Conservation (phyloP, 768 basidiomycete genomes). For the Suillus tomentosus region DNA sequence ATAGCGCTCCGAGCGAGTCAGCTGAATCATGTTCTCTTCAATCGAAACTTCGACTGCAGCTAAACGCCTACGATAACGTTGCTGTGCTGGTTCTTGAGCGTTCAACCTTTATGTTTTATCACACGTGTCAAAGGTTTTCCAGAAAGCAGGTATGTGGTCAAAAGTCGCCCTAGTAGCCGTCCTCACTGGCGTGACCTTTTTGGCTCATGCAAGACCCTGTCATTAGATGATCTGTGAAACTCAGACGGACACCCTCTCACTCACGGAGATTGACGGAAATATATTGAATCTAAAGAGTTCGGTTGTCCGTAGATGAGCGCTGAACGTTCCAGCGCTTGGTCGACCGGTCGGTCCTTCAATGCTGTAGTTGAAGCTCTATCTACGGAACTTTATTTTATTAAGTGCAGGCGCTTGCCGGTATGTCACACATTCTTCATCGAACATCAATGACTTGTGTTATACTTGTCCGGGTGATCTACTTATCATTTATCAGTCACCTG, state of each 20-base stretch:
- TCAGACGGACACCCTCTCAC: too few species aligned
- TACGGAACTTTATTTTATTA: neutral
- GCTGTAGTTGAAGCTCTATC: too few species aligned
- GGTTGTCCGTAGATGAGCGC: too few species aligned
- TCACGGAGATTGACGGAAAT: too few species aligned
- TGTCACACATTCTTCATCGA: neutral
- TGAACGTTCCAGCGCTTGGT: too few species aligned
- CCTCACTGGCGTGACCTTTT: neutral
- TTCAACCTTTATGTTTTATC: neutral
- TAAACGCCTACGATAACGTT: neutral
- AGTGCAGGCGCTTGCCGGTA: neutral
- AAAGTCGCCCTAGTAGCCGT: neutral
- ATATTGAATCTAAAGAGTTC: too few species aligned
- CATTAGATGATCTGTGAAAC: too few species aligned
- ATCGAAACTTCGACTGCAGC: neutral
- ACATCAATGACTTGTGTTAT: neutral
- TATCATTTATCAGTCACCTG: neutral
- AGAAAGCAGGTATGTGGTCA: neutral
- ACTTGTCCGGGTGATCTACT: neutral
- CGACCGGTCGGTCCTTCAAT: too few species aligned
- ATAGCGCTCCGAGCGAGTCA: too few species aligned
- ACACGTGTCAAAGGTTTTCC: neutral
- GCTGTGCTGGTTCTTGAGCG: neutral
- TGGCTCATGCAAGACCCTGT: too few species aligned
- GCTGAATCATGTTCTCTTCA: too few species aligned